Percentiles rank a stretch among this genome's conserved stretches.
phyloP scores from a whole-genome alignment of 371 early-diverging fungal genomes.

The Rhizopus arrhizus region DNA sequence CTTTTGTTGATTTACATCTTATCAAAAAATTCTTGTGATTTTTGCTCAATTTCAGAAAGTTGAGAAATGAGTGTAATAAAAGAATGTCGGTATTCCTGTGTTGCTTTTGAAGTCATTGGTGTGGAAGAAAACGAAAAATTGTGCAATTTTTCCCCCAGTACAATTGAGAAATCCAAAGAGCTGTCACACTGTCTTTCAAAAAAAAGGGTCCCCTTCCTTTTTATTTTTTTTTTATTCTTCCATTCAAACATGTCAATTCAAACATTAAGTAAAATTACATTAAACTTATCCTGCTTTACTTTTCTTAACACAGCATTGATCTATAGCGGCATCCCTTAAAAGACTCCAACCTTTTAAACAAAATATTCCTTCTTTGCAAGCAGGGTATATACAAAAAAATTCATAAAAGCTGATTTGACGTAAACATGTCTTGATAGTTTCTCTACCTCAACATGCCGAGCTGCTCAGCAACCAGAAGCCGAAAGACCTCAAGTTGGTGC shows the following conservation, averaged over 20 bases:
- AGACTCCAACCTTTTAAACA: slow-evolving; percentile 28
- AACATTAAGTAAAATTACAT: neutral
- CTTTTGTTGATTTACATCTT: slow-evolving; percentile 37
- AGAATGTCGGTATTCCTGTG: slow-evolving; percentile 48
- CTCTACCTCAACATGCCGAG: slow-evolving; percentile 27
- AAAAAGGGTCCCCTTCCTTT: neutral
- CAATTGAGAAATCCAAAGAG: neutral
- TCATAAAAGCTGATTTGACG: no score
- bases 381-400: slow-evolving; percentile 16
- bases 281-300: neutral
- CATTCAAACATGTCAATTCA: slow-evolving; percentile 1
- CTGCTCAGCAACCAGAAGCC: slow-evolving; percentile 29
- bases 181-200: neutral
- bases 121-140: neutral
- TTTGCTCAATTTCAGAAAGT: slow-evolving; percentile 45
- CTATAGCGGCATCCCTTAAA: slow-evolving; percentile 25
- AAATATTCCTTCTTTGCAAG: slow-evolving; percentile 17
- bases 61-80: slow-evolving; percentile 51
- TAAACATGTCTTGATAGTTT: slow-evolving; percentile 19
- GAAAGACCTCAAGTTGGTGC: slow-evolving; percentile 55
- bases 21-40: slow-evolving; percentile 49
- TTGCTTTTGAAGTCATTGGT: slow-evolving; percentile 49
- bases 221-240: neutral
- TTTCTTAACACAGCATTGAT: neutral
- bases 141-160: no score